A percentile compares a stretch with the other conserved stretches of the same genome.
phyloP scores from a whole-genome alignment of 1,284 basidiomycete genomes.

The Pseudozyma flocculosa region DNA sequence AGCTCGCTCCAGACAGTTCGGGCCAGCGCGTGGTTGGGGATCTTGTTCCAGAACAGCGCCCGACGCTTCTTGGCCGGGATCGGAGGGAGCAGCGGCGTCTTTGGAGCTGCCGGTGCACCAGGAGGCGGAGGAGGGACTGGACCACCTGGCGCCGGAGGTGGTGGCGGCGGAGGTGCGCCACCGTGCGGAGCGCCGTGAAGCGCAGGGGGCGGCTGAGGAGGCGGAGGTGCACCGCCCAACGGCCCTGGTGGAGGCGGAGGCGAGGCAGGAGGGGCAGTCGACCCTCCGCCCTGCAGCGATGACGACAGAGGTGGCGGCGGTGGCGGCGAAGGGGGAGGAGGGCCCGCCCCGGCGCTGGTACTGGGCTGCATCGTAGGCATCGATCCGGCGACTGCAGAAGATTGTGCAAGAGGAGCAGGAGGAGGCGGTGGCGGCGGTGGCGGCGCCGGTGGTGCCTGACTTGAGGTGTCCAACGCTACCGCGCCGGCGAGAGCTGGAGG shows the following conservation, averaged over 20 bases:
- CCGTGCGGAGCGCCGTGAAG: constrained; percentile 3
- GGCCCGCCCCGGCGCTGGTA: background rate
- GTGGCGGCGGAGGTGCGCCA: constrained; percentile 14
- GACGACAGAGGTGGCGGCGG: constrained; percentile 22
- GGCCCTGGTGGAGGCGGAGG: constrained; percentile 30
- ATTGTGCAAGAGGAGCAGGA: too few species aligned
- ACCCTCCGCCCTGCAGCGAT: too few species aligned
- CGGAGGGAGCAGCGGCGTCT: constrained; percentile 18
- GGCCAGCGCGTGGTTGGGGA: constrained; percentile 61
- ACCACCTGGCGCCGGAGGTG: constrained; percentile 11
- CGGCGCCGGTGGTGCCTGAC: too few species aligned
- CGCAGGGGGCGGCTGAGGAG: constrained; percentile 14
- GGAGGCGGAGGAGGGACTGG: constrained; percentile 20
- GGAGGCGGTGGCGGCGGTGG: too few species aligned
- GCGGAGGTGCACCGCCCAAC: constrained; percentile 1
- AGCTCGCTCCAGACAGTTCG: constrained; percentile 75
- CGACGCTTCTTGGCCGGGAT: constrained; percentile 66
- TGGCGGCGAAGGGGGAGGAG: constrained; percentile 7
- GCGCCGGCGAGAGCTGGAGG: background rate
- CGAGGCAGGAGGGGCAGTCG: constrained; percentile 17
- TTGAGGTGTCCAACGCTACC: too few species aligned
- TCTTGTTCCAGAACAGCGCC: constrained; percentile 85
- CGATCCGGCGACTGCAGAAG: too few species aligned
- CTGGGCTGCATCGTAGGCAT: background rate
- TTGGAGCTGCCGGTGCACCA: constrained; percentile 11